Evolutionary conservation across 2,329 filamentous ascomycete genomes (phyloP), one percentile per base, ranked within the genome.

Genomic region (Diplodia seriata): DNA sequence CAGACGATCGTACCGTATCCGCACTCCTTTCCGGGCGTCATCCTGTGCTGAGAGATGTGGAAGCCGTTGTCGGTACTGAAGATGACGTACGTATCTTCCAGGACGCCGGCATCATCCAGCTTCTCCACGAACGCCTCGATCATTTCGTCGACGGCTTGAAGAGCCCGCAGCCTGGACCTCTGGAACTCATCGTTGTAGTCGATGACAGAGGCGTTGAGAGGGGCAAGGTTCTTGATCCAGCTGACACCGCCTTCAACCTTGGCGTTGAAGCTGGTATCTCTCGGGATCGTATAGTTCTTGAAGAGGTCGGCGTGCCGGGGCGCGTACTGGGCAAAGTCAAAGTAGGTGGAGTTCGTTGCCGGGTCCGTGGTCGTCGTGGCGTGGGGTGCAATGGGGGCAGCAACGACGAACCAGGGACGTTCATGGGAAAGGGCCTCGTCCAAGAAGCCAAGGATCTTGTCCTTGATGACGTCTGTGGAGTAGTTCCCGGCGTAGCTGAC

Each of bases 331-430:
- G 63, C 51, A 31, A 66, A 56, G 40, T 66, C 51, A 14, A 66
- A 56, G 40, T 55, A 66, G 26, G 63, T 66, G 1, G 51, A 33
- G 63, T 66, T 66, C 51, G 86, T 80, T 0, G 88, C 84, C 0
- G 89, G 84, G 18, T 90, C 81, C 0, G 88, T 88, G 0, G 82
- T 81, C 5, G 81, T 79, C 0, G 63, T 66, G 38, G 53, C n/a
- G 31, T 93, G 90, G 0, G 90, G 90, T 0, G 87, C 89, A 6
- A 89, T 83, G 0, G 90, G 90, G 0, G 90, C 87, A 9, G 91
- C 81, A 0, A 84, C 84, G 4, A 93, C 75, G 73, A 92, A 92
- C 77, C 91, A 92, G 0, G 90, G 90, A 18, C 83, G 81, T 0
- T 81, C 76, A 0, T 81, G 79, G 0, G 78, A 74, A 2, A 89